Percentiles rank a stretch among this genome's conserved stretches.
These are phyloP conservation scores for Vaccinium myrtillus DNA, from an alignment of 148 eudicot species.

Conservation along the genomic window DNA sequence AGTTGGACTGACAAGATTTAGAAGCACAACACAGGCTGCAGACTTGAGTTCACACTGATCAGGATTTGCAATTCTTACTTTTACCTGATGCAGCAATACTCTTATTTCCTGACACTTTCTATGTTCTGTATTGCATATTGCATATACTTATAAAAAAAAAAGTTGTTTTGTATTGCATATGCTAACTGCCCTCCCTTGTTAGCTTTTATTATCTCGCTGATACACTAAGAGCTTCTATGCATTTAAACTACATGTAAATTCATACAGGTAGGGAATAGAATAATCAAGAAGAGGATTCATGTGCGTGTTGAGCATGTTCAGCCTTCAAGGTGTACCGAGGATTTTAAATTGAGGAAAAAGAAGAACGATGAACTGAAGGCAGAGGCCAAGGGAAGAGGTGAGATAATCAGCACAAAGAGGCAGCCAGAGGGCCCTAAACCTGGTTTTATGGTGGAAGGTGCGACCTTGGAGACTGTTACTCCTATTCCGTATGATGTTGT, in stretches of 20 bases:
- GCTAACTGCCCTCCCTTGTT: neutral
- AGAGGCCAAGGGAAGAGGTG: slow-evolving; percentile 36
- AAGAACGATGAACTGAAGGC: slow-evolving; percentile 35
- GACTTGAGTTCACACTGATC: neutral
- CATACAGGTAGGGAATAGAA: slow-evolving; percentile 33
- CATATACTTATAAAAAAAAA: neutral
- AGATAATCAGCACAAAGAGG: slow-evolving; percentile 38
- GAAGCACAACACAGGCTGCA: neutral
- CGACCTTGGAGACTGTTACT: slow-evolving; percentile 42
- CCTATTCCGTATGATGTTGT: slow-evolving; percentile 46
- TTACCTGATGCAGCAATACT: neutral
- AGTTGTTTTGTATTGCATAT: neutral
- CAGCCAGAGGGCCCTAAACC: slow-evolving; percentile 39
- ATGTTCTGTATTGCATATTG: neutral
- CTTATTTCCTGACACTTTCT: neutral
- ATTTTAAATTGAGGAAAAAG: slow-evolving; percentile 26
- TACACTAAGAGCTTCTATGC: neutral
- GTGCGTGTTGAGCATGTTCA: slow-evolving; percentile 37
- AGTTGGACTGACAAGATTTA: neutral
- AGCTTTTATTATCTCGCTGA: neutral
- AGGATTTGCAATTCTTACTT: neutral
- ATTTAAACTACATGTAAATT: neutral
- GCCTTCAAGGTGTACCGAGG: slow-evolving; percentile 34
- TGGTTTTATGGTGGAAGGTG: slow-evolving; percentile 42
- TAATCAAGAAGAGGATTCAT: slow-evolving; percentile 36